Percentiles rank a stretch among this genome's conserved stretches.
phyloP scores from a whole-genome alignment of 1,284 basidiomycete genomes.

The Megacollybia platyphylla region DNA sequence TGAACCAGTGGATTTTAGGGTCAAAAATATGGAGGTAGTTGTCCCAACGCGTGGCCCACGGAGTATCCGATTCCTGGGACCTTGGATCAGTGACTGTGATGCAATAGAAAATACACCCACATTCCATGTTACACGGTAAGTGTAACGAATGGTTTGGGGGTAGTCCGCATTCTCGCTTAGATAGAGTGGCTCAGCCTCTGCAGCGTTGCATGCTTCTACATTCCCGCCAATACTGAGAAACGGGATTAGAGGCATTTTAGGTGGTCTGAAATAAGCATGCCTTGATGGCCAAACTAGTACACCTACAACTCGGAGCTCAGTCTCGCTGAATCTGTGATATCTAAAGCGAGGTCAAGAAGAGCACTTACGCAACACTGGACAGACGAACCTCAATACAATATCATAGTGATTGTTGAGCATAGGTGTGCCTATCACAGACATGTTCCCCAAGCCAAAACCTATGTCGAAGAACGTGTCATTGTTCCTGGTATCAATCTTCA shows the following conservation, averaged over 20 bases:
- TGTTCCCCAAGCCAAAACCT: slow-evolving; percentile 72
- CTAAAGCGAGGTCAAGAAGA: slow-evolving; percentile 25
- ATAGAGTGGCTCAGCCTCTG: slow-evolving; percentile 30
- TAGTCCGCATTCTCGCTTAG: slow-evolving; percentile 42
- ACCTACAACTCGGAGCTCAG: slow-evolving; percentile 75
- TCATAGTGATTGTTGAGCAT: slow-evolving; percentile 90
- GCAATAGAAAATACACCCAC: slow-evolving; percentile 24
- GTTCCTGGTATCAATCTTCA: slow-evolving; percentile 71
- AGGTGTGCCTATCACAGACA: slow-evolving; percentile 44
- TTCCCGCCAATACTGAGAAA: slow-evolving; percentile 42
- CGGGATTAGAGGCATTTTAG: slow-evolving; percentile 1
- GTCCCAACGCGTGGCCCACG: slow-evolving; percentile 95
- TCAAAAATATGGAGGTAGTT: slow-evolving; percentile 81
- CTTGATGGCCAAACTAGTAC: slow-evolving; percentile 86
- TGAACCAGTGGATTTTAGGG: slow-evolving; percentile 83
- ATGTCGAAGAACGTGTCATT: slow-evolving; percentile 84
- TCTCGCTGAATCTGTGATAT: slow-evolving; percentile 68
- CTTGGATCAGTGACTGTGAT: slow-evolving; percentile 2
- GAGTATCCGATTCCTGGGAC: slow-evolving; percentile 65
- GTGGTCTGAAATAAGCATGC: slow-evolving; percentile 19
- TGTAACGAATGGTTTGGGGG: slow-evolving; percentile 70
- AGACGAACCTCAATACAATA: slow-evolving; percentile 56
- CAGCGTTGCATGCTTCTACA: slow-evolving; percentile 36
- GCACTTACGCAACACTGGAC: slow-evolving; percentile 1
- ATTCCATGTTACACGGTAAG: slow-evolving; percentile 83